Evolutionary conservation across 768 basidiomycete species (phyloP).

Genomic region (Phlegmacium glaucopus): DNA sequence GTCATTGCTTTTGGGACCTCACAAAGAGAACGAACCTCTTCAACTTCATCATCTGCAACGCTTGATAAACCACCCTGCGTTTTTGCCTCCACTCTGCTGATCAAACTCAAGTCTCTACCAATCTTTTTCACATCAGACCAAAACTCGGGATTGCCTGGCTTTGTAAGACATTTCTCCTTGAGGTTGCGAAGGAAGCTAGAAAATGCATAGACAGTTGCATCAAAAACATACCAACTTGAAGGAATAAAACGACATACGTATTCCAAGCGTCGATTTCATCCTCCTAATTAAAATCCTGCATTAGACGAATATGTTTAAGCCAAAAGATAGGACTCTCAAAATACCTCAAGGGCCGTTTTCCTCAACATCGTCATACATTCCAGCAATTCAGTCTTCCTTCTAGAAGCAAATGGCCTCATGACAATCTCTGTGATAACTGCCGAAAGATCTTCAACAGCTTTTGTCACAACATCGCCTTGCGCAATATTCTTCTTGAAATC

Average conservation of each 20-base stretch:
- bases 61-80: constrained; percentile 53
- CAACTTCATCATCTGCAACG: constrained; percentile 52
- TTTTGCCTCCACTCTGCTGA: constrained; percentile 59
- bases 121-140: constrained; percentile 54
- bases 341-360: constrained; percentile 59
- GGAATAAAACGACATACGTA: constrained; percentile 37
- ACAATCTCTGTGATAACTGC: constrained; percentile 70
- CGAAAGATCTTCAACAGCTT: constrained; percentile 80
- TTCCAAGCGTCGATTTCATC: constrained; percentile 87
- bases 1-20: not conserved
- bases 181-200: constrained; percentile 60
- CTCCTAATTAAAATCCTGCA: constrained; percentile 41
- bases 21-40: constrained; percentile 37
- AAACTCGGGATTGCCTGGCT: constrained; percentile 63
- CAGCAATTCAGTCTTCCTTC: constrained; percentile 65
- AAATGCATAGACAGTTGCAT: not conserved
- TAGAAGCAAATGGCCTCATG: constrained; percentile 63
- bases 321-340: constrained; percentile 11
- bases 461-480: constrained; percentile 76
- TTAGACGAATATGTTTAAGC: not conserved
- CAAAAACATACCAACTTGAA: constrained; percentile 1
- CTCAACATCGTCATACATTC: constrained; percentile 71
- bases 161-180: constrained; percentile 48
- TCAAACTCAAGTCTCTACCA: constrained; percentile 57
- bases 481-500: constrained; percentile 75